Evolutionary conservation across 179 eudicot species (phyloP), one percentile per base, ranked within the genome.

Genomic region (Nepenthes alata): DNA sequence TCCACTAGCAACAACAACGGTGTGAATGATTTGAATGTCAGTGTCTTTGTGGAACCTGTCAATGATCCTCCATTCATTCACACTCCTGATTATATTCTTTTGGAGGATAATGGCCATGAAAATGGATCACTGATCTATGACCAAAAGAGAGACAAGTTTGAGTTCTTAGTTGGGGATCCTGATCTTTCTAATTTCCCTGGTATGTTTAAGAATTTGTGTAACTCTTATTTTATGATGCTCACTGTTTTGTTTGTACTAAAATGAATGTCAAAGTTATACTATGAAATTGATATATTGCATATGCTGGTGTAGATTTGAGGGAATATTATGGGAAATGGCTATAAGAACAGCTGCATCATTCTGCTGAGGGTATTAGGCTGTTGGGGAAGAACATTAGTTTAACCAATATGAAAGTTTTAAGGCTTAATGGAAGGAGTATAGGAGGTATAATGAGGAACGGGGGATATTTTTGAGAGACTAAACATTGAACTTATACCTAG

Each of bases 61-160:
- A 93, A 93, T 65, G 98, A 93, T 70, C 88, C 90, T 61, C 98
- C 98, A 53, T 71, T 74, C 39, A 81, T 93, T 62, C 65, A 66
- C 37, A 69, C 65, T 63, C 98, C 98, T 1, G 70, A 84, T 45
- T 77, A 72, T 64, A 72, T 89, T 48, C 62, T 85, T 68, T 25
- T 93, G 72, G 77, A 83, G 62, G 77, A 84, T 15, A 71, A 60
- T 59, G 66, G 41, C 36, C 69, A 69, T 38, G 82, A 65, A 5
- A 74, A 73, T 65, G 90, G 89, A 67, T 41, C 69, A 57, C 69
- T 72, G 38, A 70, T 89, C 15, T 89, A 75, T 68, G 75, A 78
- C 48, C 66, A 67, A 62, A 53, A 66, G 41, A 75, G 73, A 61
- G 77, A 80, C 66, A 74, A 76, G 59, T 72, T 75, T 54, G 81